Conservation (phyloP, 345 rosid genomes). For the Bruguiera parviflora region DNA sequence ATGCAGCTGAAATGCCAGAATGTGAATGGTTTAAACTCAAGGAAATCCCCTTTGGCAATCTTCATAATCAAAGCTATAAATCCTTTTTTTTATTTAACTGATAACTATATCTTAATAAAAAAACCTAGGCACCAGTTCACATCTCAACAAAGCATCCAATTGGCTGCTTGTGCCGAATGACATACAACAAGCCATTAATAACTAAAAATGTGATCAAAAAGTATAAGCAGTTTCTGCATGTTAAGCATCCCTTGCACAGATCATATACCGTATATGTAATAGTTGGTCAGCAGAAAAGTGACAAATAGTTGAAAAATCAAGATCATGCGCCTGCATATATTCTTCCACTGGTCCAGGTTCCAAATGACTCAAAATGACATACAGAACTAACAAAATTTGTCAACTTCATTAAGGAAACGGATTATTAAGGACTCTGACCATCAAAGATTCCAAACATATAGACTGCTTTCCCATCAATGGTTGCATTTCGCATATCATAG, state of each 20-base stretch:
- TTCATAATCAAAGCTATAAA: too few relatives aligned
- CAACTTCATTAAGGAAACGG: slow-evolving; percentile 7
- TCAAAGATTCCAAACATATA: slow-evolving; percentile 97
- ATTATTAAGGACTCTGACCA: slow-evolving; percentile 53
- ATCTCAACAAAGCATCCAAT: neutral
- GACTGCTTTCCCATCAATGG: slow-evolving; percentile 65
- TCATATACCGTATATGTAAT: slow-evolving; percentile 4
- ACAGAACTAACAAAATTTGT: slow-evolving; percentile 3
- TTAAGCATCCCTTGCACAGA: neutral
- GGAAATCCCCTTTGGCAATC: too few relatives aligned
- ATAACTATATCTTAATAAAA: neutral
- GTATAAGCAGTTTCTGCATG: too few relatives aligned
- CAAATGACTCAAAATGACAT: slow-evolving; percentile 4
- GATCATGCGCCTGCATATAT: neutral
- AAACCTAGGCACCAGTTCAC: neutral
- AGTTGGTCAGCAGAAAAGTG: neutral
- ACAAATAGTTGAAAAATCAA: slow-evolving; percentile 13
- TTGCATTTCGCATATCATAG: slow-evolving; percentile 69
- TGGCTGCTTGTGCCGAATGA: neutral
- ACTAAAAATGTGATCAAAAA: neutral
- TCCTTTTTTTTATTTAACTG: neutral
- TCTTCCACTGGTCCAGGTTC: slow-evolving; percentile 9
- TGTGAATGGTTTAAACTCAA: neutral
- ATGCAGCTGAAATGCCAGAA: neutral
- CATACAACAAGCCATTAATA: neutral